Percentiles rank a stretch among this genome's conserved stretches.
Conservation (phyloP, 495 filamentous ascomycete genomes). For the Sordaria brevicollis region DNA sequence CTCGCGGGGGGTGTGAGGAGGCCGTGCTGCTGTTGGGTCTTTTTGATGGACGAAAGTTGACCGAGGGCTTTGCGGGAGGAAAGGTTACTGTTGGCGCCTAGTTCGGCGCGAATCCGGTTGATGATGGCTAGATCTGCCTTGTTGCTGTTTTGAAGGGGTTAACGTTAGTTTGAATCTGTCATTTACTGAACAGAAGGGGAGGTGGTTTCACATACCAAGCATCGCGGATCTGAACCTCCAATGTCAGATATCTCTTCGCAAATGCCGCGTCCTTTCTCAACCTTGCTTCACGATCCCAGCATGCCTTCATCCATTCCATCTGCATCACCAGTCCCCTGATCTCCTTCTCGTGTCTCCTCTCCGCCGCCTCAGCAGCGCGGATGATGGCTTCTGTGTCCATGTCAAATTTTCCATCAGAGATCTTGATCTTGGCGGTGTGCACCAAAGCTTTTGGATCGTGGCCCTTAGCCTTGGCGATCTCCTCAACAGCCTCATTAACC, state of each 20-base stretch:
- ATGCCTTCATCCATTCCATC: constrained; percentile 77
- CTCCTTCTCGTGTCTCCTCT: constrained; percentile 65
- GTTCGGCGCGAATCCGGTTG: constrained; percentile 49
- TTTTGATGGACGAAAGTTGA: constrained; percentile 5
- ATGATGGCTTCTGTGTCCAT: constrained; percentile 30
- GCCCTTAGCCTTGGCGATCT: background rate
- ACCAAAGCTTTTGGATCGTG: background rate
- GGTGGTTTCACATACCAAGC: constrained; percentile 63
- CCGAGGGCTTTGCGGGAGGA: constrained; percentile 15
- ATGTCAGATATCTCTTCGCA: constrained; percentile 65
- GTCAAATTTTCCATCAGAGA: constrained; percentile 10
- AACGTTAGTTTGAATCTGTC: background rate
- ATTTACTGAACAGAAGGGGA: background rate
- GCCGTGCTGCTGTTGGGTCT: background rate
- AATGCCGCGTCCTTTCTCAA: constrained; percentile 68
- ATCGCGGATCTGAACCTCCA: constrained; percentile 71
- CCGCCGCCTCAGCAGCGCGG: constrained; percentile 38
- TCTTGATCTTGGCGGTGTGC: background rate
- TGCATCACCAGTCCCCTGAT: constrained; percentile 75
- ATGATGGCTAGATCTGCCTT: constrained; percentile 81
- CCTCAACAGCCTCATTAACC: constrained; percentile 7
- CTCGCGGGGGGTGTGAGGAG: background rate
- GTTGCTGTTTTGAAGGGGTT: constrained; percentile 49
- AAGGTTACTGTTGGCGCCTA: constrained; percentile 18
- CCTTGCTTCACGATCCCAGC: constrained; percentile 65